phyloP scores from a whole-genome alignment of 2,329 filamentous ascomycete species.

The Diaporthe batatas region DNA sequence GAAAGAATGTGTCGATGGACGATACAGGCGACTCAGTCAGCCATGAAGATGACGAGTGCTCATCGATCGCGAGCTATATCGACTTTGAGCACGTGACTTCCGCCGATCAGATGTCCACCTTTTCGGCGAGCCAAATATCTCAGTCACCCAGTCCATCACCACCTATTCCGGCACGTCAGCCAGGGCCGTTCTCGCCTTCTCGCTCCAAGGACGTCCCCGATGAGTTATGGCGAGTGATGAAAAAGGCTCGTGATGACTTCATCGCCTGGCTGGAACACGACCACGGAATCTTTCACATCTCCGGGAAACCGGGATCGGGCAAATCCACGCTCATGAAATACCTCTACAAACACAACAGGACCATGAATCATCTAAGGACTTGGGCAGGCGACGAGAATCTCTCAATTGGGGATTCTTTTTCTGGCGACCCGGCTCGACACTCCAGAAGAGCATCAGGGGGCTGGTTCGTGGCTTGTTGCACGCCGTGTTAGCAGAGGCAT shows the following conservation, averaged over 20 bases:
- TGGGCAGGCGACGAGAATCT: constrained; percentile 1
- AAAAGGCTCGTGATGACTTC: constrained; percentile 16
- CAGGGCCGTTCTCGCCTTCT: not conserved
- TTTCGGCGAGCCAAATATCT: not conserved
- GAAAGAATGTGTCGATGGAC: not conserved
- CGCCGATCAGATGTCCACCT: not conserved
- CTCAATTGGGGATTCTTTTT: constrained; percentile 2
- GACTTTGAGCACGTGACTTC: not conserved
- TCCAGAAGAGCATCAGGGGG: not conserved
- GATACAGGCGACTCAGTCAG: not conserved
- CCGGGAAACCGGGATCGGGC: constrained; percentile 2
- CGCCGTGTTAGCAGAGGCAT: constrained; percentile 6
- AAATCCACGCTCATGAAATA: constrained; percentile 14
- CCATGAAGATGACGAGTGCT: not conserved
- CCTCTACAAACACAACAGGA: constrained; percentile 1
- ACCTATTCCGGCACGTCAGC: not conserved
- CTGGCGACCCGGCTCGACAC: not conserved
- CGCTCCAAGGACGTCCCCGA: not conserved
- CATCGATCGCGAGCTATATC: not conserved
- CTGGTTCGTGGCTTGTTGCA: constrained; percentile 1
- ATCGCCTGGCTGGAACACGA: not conserved
- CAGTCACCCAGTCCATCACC: not conserved
- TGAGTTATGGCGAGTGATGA: not conserved
- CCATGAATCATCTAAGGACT: not conserved
- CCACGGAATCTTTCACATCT: not conserved